Percentiles rank a stretch among this genome's conserved stretches.
Conservation (phyloP, 148 eudicot species). For the Amaranthus hypochondriacus region DNA sequence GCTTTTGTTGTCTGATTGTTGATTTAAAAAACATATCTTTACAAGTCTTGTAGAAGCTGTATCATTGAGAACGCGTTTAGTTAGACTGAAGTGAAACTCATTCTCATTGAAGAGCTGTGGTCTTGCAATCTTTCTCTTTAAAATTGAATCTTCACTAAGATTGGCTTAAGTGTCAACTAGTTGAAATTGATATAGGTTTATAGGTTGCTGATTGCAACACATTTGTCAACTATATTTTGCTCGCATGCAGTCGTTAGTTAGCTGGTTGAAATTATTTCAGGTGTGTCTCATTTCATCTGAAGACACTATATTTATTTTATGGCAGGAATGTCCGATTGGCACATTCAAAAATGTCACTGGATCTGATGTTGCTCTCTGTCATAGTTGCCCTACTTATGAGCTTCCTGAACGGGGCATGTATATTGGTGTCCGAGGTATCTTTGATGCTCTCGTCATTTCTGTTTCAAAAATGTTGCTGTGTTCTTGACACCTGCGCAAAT, state of each 20-base stretch:
- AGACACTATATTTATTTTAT: neutral
- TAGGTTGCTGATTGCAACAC: neutral
- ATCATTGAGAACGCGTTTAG: neutral
- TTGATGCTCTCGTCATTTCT: neutral
- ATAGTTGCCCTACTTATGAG: slow-evolving; percentile 61
- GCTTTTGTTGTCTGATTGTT: slow-evolving; percentile 12
- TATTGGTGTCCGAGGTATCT: slow-evolving; percentile 70
- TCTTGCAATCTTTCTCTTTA: neutral
- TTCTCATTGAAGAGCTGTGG: neutral
- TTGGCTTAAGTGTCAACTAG: neutral
- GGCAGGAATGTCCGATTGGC: slow-evolving; percentile 94
- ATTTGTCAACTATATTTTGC: neutral
- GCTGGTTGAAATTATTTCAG: slow-evolving; percentile 7
- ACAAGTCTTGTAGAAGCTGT: neutral
- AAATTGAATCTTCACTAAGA: neutral
- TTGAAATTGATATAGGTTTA: neutral
- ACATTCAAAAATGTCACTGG: slow-evolving; percentile 88
- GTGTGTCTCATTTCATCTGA: slow-evolving; percentile 6
- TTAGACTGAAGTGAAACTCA: neutral
- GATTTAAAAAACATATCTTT: neutral
- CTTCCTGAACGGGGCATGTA: slow-evolving; percentile 82
- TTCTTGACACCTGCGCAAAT: neutral
- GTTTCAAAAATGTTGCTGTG: neutral
- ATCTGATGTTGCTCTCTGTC: slow-evolving; percentile 68
- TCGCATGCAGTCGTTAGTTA: neutral